phyloP scores from a whole-genome alignment of 2,329 filamentous ascomycete genomes.

The Ceratocystis eucalypticola region DNA sequence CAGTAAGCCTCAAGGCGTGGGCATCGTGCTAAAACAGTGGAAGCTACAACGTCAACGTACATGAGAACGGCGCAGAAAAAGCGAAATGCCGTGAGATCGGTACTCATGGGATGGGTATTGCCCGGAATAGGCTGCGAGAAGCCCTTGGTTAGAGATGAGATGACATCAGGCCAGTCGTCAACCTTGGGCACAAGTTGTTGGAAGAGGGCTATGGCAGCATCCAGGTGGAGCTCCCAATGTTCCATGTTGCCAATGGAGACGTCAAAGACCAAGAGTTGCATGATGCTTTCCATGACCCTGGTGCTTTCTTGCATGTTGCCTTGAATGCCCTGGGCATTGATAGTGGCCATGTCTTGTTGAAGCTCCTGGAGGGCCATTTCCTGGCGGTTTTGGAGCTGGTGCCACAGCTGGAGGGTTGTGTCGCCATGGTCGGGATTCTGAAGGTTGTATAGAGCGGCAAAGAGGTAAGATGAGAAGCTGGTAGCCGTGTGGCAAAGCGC shows the following conservation, averaged over 20 bases:
- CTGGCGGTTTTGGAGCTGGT: conserved; percentile 33
- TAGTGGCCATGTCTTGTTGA: conserved; percentile 30
- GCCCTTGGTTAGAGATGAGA: conserved; percentile 25
- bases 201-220: conserved; percentile 38
- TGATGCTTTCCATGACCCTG: conserved; percentile 36
- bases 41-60: conserved; percentile 38
- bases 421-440: conserved; percentile 24
- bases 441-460: conserved; percentile 30
- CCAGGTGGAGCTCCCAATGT: conserved; percentile 38
- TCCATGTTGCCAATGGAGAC: conserved; percentile 32
- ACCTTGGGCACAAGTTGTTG: conserved; percentile 31
- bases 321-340: conserved; percentile 26
- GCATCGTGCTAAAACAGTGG: conserved; percentile 32
- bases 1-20: conserved; percentile 34
- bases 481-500: conserved; percentile 44
- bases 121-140: conserved; percentile 28
- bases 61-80: conserved; percentile 37
- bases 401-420: conserved; percentile 28
- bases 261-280: conserved; percentile 43
- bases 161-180: conserved; percentile 28
- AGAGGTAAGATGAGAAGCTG: conserved; percentile 44
- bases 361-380: conserved; percentile 34
- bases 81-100: conserved; percentile 34
- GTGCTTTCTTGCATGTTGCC: conserved; percentile 27
- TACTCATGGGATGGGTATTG: conserved; percentile 30